A percentile compares a stretch with the other conserved stretches of the same genome.
These are phyloP conservation scores for Apiospora kogelbergensis DNA, from an alignment of 2,329 filamentous ascomycete species.

Conservation along the genomic window DNA sequence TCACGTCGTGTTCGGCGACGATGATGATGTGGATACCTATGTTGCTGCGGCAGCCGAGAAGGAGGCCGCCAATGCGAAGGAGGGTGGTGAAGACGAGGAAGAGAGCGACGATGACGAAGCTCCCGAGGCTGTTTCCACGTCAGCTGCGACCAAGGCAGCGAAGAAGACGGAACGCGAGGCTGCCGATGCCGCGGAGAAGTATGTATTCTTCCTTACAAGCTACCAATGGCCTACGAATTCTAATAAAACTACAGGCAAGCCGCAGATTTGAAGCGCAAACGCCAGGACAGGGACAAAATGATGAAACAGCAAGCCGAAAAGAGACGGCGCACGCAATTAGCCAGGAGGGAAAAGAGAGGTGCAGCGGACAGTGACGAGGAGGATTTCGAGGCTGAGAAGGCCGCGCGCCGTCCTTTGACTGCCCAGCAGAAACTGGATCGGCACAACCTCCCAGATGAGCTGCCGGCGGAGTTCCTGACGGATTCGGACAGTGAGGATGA, in stretches of 20 bases:
- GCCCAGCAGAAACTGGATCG: conserved; percentile 28
- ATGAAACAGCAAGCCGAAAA: conserved; percentile 56
- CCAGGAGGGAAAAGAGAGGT: conserved; percentile 11
- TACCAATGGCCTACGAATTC: conserved; percentile 6
- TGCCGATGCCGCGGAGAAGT: conserved; percentile 53
- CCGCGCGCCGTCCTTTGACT: conserved; percentile 20
- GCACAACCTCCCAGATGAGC: conserved; percentile 41
- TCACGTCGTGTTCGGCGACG: conserved; percentile 32
- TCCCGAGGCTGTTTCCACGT: conserved; percentile 58
- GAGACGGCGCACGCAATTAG: conserved; percentile 39
- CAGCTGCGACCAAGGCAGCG: conserved; percentile 45
- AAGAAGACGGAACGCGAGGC: conserved; percentile 47
- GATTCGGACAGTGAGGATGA: conserved; percentile 41
- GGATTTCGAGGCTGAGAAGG: conserved; percentile 14
- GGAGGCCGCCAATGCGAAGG: conserved; percentile 7
- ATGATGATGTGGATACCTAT: conserved; percentile 32
- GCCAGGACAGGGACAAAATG: conserved; percentile 52
- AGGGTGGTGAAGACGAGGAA: conserved; percentile 29
- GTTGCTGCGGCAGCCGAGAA: conserved; percentile 25
- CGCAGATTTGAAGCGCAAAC: conserved; percentile 52
- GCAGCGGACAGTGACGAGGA: conserved; percentile 14
- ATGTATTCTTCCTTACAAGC: conserved; percentile 23
- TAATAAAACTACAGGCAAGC: conserved; percentile 41
- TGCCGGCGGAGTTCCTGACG: conserved; percentile 54
- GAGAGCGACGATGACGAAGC: conserved; percentile 53